Evolutionary conservation across 2,329 filamentous ascomycete species (phyloP).

Genomic region (Aureobasidium uvarum): DNA sequence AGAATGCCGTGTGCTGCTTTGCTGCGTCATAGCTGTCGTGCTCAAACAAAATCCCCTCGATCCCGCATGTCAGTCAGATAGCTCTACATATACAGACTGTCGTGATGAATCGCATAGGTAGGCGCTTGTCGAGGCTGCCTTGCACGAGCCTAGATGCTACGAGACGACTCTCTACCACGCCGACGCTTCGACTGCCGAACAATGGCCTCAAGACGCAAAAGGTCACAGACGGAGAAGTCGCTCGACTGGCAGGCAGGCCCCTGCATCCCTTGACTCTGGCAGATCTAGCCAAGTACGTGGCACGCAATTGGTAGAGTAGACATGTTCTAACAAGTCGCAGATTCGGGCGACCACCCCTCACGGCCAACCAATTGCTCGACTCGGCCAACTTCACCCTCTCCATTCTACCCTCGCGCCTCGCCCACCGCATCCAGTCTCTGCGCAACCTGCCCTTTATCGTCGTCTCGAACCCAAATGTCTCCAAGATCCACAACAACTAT

Average conservation of each 20-base stretch:
- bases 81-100: not conserved
- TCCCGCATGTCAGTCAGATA: not conserved
- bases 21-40: conserved; percentile 20
- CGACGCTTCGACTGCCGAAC: not conserved
- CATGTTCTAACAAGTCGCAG: conserved; percentile 38
- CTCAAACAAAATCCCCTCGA: not conserved
- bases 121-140: not conserved
- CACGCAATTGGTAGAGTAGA: conserved; percentile 7
- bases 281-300: conserved; percentile 76
- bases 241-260: conserved; percentile 70
- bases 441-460: conserved; percentile 96
- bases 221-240: conserved; percentile 70
- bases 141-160: not conserved
- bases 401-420: conserved; percentile 85
- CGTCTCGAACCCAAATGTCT: conserved; percentile 94
- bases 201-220: conserved; percentile 40
- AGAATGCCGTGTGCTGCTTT: not conserved
- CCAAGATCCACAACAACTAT: conserved; percentile 94
- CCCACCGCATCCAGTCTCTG: conserved; percentile 88
- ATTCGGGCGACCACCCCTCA: conserved; percentile 80
- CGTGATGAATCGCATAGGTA: not conserved
- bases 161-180: not conserved
- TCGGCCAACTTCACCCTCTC: conserved; percentile 96
- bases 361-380: conserved; percentile 72
- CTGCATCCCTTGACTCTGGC: conserved; percentile 80